These are phyloP conservation scores for Neonectria magnoliae DNA, from an alignment of 2,329 filamentous ascomycete species.

Conservation along the genomic window DNA sequence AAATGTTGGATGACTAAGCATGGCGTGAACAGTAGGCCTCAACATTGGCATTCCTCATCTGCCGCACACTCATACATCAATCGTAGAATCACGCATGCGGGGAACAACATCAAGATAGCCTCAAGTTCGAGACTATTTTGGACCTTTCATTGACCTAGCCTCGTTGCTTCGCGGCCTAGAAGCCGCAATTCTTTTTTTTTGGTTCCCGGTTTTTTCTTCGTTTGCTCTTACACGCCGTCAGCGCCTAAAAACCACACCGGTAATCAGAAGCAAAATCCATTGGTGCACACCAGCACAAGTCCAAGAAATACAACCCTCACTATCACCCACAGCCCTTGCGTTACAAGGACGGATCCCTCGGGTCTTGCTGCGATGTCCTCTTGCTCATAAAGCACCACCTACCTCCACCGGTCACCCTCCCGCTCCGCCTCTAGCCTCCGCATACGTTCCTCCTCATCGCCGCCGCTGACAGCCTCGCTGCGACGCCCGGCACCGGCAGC, in stretches of 20 bases:
- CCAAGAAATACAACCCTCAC: constrained; percentile 1
- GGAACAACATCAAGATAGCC: not conserved
- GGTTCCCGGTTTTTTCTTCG: not conserved
- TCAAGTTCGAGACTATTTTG: constrained; percentile 16
- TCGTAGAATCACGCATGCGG: not conserved
- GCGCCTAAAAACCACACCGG: constrained; percentile 12
- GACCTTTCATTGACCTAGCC: constrained; percentile 3
- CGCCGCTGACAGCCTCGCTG: constrained; percentile 58
- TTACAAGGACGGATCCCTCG: not conserved
- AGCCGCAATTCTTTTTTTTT: constrained; percentile 13
- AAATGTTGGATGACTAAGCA: too few species aligned
- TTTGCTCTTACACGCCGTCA: constrained; percentile 3
- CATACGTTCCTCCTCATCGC: constrained; percentile 64
- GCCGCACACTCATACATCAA: not conserved
- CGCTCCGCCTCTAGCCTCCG: constrained; percentile 68
- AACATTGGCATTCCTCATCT: not conserved
- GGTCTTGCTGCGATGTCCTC: not conserved
- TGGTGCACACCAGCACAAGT: not conserved
- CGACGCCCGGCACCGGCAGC: constrained; percentile 49
- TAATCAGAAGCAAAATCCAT: constrained; percentile 7
- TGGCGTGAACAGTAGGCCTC: not conserved
- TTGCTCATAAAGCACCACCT: constrained; percentile 16
- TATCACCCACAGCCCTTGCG: not conserved
- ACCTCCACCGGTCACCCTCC: constrained; percentile 63
- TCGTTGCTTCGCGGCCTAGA: not conserved